These are phyloP conservation scores for Actinomucor elegans DNA, from an alignment of 371 early-diverging fungal species.

Conservation along the genomic window DNA sequence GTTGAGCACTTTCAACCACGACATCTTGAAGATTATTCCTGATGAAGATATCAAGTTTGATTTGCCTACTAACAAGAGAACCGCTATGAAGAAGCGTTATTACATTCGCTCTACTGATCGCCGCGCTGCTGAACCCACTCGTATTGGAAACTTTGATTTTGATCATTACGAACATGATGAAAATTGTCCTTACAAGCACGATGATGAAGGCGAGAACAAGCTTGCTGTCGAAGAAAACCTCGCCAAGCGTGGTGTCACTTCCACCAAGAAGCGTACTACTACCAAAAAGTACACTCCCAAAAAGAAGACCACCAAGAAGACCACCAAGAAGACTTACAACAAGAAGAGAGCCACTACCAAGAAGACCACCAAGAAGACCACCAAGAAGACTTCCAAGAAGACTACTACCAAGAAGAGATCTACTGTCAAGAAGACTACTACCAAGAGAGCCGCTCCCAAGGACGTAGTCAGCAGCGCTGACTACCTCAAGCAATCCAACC, in stretches of 20 bases:
- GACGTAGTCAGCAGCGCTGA: neutral
- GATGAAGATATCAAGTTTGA: slow-evolving; percentile 40
- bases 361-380: slow-evolving; percentile 4
- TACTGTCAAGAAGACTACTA: slow-evolving; percentile 14
- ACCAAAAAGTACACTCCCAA: neutral
- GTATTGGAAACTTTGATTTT: slow-evolving; percentile 14
- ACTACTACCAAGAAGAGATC: slow-evolving; percentile 6
- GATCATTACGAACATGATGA: slow-evolving; percentile 15
- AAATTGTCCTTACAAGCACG: slow-evolving; percentile 12
- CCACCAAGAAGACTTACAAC: slow-evolving; percentile 1
- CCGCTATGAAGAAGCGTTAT: slow-evolving; percentile 16
- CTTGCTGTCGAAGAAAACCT: neutral
- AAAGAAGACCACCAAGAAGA: slow-evolving; percentile 8
- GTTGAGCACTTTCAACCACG: slow-evolving; percentile 9
- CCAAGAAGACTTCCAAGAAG: slow-evolving; percentile 1
- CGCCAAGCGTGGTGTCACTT: neutral
- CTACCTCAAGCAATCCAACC: slow-evolving; percentile 22
- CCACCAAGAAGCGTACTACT: slow-evolving; percentile 9
- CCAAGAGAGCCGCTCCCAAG: slow-evolving; percentile 1
- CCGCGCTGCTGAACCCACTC: neutral
- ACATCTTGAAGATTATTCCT: slow-evolving; percentile 36
- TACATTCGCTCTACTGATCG: slow-evolving; percentile 14
- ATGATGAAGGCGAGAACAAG: slow-evolving; percentile 1
- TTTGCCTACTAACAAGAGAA: slow-evolving; percentile 19
- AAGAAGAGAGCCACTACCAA: slow-evolving; percentile 1